Conservation (phyloP, 441 rosid genomes). For the Pelargonium fulgidum region DNA sequence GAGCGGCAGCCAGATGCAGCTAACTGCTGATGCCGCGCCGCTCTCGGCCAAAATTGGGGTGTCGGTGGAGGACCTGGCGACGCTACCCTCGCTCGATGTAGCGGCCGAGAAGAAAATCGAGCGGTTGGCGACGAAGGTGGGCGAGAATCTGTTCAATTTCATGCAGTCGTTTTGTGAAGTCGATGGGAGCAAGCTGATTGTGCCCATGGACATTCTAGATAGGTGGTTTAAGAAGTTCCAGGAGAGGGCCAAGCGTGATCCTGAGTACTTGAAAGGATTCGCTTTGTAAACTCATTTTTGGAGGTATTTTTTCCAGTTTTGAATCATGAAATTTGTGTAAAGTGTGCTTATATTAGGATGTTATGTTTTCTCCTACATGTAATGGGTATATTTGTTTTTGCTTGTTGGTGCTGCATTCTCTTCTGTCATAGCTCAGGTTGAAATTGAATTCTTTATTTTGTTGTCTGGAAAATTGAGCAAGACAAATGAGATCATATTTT, state of each 20-base stretch:
- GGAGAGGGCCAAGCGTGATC: constrained; percentile 81
- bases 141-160: constrained; percentile 77
- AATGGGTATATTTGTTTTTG: too few relatives aligned
- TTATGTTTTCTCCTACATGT: too few relatives aligned
- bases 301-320: background rate
- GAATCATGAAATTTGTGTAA: too few relatives aligned
- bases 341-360: too few relatives aligned
- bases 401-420: too few relatives aligned
- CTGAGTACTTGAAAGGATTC: constrained; percentile 67
- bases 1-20: constrained; percentile 50
- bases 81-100: constrained; percentile 67
- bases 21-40: constrained; percentile 53
- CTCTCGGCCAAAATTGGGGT: constrained; percentile 75
- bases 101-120: constrained; percentile 67
- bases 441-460: too few relatives aligned
- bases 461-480: too few relatives aligned
- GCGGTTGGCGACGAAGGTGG: constrained; percentile 80
- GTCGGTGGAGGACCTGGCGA: constrained; percentile 59
- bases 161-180: constrained; percentile 96
- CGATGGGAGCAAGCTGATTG: constrained; percentile 74
- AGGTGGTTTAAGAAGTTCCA: constrained; percentile 94
- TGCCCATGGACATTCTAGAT: constrained; percentile 89
- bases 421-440: too few relatives aligned
- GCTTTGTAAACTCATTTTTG: constrained; percentile 34
- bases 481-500: too few relatives aligned